phyloP scores from a whole-genome alignment of 768 basidiomycete species.

The Amanita rubescens region DNA sequence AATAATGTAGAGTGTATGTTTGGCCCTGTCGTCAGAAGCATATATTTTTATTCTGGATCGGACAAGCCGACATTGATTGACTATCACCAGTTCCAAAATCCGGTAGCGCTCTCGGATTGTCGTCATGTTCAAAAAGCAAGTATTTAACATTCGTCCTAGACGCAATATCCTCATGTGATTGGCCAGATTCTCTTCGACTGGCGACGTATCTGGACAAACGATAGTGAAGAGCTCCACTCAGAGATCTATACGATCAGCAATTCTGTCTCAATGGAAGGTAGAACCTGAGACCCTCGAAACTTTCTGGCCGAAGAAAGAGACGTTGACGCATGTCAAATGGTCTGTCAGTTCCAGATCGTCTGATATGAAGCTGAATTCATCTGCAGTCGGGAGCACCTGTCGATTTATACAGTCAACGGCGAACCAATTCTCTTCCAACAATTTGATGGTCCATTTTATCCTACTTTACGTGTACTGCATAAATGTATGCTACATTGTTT shows the following conservation, averaged over 20 bases:
- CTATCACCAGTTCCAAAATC: neutral
- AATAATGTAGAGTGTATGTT: conserved; percentile 33
- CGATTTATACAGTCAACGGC: conserved; percentile 82
- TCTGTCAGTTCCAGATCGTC: conserved; percentile 27
- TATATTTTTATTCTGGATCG: neutral
- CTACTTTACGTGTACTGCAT: conserved; percentile 84
- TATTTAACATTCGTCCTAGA: conserved; percentile 4
- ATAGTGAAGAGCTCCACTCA: conserved; percentile 93
- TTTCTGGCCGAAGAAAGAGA: conserved; percentile 99
- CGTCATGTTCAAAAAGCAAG: conserved; percentile 72
- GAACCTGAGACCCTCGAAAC: conserved; percentile 77
- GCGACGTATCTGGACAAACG: conserved; percentile 86
- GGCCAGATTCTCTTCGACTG: conserved; percentile 57
- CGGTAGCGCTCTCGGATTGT: neutral
- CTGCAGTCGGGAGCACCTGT: conserved; percentile 88
- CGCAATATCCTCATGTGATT: conserved; percentile 10
- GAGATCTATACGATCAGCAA: conserved; percentile 70
- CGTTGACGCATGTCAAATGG: conserved; percentile 92
- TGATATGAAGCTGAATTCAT: conserved; percentile 13
- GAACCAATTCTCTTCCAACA: conserved; percentile 95
- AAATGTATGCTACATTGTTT: conserved; percentile 56
- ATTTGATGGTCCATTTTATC: conserved; percentile 88
- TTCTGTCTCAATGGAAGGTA: conserved; percentile 81
- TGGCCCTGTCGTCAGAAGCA: neutral
- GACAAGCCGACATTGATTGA: neutral